Conservation (phyloP, 768 basidiomycete species). For the Boletus insuetus region DNA sequence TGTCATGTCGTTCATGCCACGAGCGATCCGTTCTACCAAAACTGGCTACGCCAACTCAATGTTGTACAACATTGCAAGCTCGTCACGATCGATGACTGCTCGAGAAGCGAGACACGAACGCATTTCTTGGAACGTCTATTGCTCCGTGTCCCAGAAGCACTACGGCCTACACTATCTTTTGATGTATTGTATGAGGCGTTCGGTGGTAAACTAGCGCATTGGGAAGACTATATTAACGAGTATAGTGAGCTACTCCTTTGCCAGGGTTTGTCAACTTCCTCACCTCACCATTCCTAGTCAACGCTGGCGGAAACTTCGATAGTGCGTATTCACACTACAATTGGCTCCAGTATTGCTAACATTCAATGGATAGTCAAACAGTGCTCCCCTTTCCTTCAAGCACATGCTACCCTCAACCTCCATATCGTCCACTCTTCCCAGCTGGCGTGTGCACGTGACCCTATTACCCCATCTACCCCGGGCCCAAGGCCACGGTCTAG, state of each 20-base stretch:
- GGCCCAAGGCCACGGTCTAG: constrained; percentile 35
- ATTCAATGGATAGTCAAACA: constrained; percentile 54
- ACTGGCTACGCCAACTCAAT: constrained; percentile 76
- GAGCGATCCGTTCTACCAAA: constrained; percentile 83
- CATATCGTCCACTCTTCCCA: constrained; percentile 86
- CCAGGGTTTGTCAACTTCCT: background rate
- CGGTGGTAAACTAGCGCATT: constrained; percentile 82
- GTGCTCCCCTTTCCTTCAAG: constrained; percentile 82
- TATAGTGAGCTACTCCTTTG: constrained; percentile 43
- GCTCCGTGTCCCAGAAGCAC: constrained; percentile 65
- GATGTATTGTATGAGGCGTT: constrained; percentile 75
- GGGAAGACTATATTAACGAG: constrained; percentile 77
- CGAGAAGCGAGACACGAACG: constrained; percentile 62
- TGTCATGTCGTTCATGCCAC: constrained; percentile 82
- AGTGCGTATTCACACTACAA: constrained; percentile 42
- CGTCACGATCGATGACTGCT: constrained; percentile 77
- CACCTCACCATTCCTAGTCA: constrained; percentile 45
- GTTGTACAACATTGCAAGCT: constrained; percentile 86
- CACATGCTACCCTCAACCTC: constrained; percentile 77
- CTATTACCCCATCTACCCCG: constrained; percentile 31
- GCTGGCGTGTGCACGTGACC: constrained; percentile 38
- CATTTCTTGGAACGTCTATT: constrained; percentile 66
- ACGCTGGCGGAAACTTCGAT: constrained; percentile 67
- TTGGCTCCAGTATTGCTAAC: constrained; percentile 5
- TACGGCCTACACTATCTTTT: constrained; percentile 58